Base-by-base conservation (phyloP, 805 yeast species). In the Nakazawaea populi region DNA sequence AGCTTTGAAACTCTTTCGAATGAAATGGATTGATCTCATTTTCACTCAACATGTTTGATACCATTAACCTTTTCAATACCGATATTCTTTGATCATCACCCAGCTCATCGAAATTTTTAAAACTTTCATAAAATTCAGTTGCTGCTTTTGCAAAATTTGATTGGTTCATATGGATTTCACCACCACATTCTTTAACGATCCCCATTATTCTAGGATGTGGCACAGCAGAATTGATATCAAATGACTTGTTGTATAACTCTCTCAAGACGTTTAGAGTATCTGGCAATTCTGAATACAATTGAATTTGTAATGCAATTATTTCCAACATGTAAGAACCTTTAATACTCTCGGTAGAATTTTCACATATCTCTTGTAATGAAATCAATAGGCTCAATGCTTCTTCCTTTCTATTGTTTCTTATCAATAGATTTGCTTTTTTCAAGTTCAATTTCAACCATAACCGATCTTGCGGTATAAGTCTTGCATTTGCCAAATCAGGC, bases 151-250 rank as follows among this genome's bases (percentile, higher is more conserved):
- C 80, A 71, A 76, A 87, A 54, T 82, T 78, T 11, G 75, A 76
- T 46, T 78, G 75, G 53, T 77, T 71, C 74, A 87, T 81, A 46
- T 78, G 75, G 55, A 87, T 73, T 48, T 80, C 76, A 2, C 90
- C 96, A 0, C 89, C 88, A 56, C 89, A 83, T 62, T 87, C 92
- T 54, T 80, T 75, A 29, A 88, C 76, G n/a, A 84, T 77, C 1
- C 92, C 96, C 64, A 82, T 71, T 30, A 85, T 81, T 45, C 76
- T 71, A 1, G 95, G 90, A 59, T 89, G 95, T 1, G 90, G 86
- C 2, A 86, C 83, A 2, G 88, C 86, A 0, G 82, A 71, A 6
- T 77, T 75, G 24, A 83, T 69, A 5, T 64, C 55, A n/a, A 69
- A 55, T 0, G 84, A 71, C 53, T 77, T 68, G 30, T 70, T 65